phyloP scores from a whole-genome alignment of 768 basidiomycete species.

The Rhizopogon roseolus region DNA sequence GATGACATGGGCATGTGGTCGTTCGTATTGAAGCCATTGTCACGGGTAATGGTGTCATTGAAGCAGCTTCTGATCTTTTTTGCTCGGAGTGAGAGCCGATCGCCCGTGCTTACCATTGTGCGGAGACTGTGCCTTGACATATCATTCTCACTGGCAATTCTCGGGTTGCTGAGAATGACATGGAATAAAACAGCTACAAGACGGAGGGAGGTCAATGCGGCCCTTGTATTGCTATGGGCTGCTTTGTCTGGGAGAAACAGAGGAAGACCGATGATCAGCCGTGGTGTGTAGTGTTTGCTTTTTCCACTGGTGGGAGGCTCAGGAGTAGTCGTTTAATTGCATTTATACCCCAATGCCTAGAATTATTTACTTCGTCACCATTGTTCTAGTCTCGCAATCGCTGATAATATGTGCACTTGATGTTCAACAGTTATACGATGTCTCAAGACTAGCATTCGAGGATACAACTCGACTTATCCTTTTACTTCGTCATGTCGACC shows the following conservation, averaged over 20 bases:
- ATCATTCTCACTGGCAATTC: constrained; percentile 63
- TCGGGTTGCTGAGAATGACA: constrained; percentile 49
- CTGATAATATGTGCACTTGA: neutral
- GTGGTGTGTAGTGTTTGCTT: constrained; percentile 30
- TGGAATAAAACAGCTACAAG: constrained; percentile 72
- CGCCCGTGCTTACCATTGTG: constrained; percentile 63
- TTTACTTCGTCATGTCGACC: constrained; percentile 66
- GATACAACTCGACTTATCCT: neutral
- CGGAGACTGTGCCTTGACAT: constrained; percentile 75
- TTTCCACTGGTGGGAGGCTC: constrained; percentile 2
- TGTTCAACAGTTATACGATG: neutral
- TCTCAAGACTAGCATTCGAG: neutral
- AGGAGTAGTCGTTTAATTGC: constrained; percentile 1
- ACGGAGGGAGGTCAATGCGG: constrained; percentile 61
- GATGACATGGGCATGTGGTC: constrained; percentile 86
- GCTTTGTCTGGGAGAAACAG: constrained; percentile 58
- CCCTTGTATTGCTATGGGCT: constrained; percentile 63
- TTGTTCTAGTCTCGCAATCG: neutral
- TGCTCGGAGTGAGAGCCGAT: constrained; percentile 50
- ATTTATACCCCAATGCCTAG: constrained; percentile 8
- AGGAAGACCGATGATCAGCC: constrained; percentile 43
- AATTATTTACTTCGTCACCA: neutral
- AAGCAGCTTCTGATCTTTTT: constrained; percentile 55
- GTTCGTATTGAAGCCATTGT: constrained; percentile 58
- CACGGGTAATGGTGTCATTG: constrained; percentile 44